These are phyloP conservation scores for Rhizodiscina lignyota DNA, from an alignment of 495 filamentous ascomycete species.

Conservation along the genomic window DNA sequence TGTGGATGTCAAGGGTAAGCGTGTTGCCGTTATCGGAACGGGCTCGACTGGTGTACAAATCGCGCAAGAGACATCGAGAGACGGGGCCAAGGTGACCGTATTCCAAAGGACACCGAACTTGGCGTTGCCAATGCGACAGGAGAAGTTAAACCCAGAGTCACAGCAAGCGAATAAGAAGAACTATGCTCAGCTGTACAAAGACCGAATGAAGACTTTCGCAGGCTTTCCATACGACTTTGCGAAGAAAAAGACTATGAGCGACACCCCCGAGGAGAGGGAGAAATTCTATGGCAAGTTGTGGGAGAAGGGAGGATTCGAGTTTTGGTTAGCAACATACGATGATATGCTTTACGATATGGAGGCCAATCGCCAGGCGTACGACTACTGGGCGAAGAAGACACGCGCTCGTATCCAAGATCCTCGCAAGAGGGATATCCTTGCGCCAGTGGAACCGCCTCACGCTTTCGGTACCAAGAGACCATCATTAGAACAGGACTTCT, in stretches of 20 bases:
- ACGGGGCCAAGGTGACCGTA: slow-evolving; percentile 24
- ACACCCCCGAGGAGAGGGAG: slow-evolving; percentile 29
- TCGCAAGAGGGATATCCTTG: slow-evolving; percentile 27
- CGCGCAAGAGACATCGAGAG: slow-evolving; percentile 21
- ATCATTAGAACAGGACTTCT: slow-evolving; percentile 33
- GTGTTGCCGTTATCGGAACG: slow-evolving; percentile 38
- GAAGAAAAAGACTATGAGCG: slow-evolving; percentile 26
- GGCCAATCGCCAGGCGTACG: slow-evolving; percentile 29
- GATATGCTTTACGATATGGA: slow-evolving; percentile 30
- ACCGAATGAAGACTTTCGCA: slow-evolving; percentile 28
- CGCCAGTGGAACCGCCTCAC: slow-evolving; percentile 28
- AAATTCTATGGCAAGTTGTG: slow-evolving; percentile 30
- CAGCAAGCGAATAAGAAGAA: slow-evolving; percentile 25
- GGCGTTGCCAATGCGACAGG: slow-evolving; percentile 34
- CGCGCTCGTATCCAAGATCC: slow-evolving; percentile 30
- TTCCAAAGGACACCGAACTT: slow-evolving; percentile 40
- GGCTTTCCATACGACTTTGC: slow-evolving; percentile 30
- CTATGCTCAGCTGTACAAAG: slow-evolving; percentile 29
- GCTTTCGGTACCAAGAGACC: slow-evolving; percentile 33
- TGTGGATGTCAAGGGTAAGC: slow-evolving; percentile 32
- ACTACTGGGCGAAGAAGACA: slow-evolving; percentile 28
- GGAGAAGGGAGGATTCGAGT: slow-evolving; percentile 32
- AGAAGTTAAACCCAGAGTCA: slow-evolving; percentile 24
- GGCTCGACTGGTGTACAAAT: slow-evolving; percentile 42
- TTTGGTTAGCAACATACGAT: slow-evolving; percentile 32